Percentiles rank a stretch among this genome's conserved stretches.
These are phyloP conservation scores for Arthrobotrys iridis DNA, from an alignment of 2,329 filamentous ascomycete genomes.

Conservation along the genomic window DNA sequence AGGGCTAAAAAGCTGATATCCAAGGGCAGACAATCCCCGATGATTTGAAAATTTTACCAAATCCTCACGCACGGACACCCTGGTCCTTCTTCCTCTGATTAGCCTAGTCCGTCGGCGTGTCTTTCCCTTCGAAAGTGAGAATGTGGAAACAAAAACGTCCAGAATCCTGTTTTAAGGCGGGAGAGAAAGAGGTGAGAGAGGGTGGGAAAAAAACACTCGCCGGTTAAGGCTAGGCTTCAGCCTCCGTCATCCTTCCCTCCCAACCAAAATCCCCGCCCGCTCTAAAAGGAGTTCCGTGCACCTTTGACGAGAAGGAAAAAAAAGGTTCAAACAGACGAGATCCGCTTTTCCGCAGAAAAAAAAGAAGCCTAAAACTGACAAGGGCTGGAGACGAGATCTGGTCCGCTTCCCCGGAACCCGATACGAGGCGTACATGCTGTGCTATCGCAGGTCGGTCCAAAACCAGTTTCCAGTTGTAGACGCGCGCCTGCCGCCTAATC, in stretches of 20 bases:
- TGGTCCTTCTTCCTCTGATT: background rate
- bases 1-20: background rate
- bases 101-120: background rate
- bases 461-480: background rate
- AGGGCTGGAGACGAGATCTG: constrained; percentile 50
- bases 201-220: constrained; percentile 12
- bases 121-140: background rate
- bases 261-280: constrained; percentile 27
- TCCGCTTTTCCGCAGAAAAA: constrained; percentile 50
- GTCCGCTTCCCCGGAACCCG: constrained; percentile 41
- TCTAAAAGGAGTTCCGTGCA: constrained; percentile 16
- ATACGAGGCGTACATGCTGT: constrained; percentile 40
- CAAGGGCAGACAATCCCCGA: background rate
- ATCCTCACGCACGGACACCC: constrained; percentile 17
- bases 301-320: background rate
- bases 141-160: too few relatives aligned
- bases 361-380: background rate
- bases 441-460: constrained; percentile 5
- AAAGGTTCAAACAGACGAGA: constrained; percentile 4
- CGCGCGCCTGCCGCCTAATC: constrained; percentile 27
- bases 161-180: constrained; percentile 36
- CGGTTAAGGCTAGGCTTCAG: constrained; percentile 44
- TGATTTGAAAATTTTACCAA: background rate
- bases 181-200: background rate
- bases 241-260: background rate